Evolutionary conservation across 2,329 filamentous ascomycete genomes (phyloP).

Genomic region (Daldinia sp.): DNA sequence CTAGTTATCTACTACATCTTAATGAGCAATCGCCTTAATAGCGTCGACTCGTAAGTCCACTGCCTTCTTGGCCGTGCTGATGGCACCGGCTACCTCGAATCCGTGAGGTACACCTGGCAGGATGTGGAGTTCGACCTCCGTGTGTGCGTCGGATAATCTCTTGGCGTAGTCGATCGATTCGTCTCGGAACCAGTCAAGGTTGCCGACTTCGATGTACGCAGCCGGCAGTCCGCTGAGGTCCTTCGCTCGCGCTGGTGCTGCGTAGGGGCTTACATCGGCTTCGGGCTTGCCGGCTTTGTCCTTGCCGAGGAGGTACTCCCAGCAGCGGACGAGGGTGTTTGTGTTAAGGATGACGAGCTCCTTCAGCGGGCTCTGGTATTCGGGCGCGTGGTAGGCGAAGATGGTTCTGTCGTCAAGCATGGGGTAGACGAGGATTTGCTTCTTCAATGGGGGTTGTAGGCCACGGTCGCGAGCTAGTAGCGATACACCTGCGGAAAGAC

Average conservation of each 20-base stretch:
- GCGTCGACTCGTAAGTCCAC: constrained; percentile 34
- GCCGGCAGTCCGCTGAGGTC: constrained; percentile 47
- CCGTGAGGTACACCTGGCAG: constrained; percentile 47
- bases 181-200: constrained; percentile 46
- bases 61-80: constrained; percentile 32
- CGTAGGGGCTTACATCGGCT: constrained; percentile 43
- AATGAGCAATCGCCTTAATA: constrained; percentile 31
- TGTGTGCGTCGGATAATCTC: constrained; percentile 42
- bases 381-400: background rate
- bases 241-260: constrained; percentile 43
- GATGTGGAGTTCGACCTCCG: constrained; percentile 48
- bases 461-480: constrained; percentile 56
- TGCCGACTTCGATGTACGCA: constrained; percentile 48
- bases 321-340: constrained; percentile 35
- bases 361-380: constrained; percentile 23
- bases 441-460: constrained; percentile 47
- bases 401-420: constrained; percentile 52
- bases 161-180: constrained; percentile 45
- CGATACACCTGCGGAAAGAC: constrained; percentile 62
- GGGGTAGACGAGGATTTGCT: constrained; percentile 52
- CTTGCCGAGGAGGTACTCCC: constrained; percentile 41
- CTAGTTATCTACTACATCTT: background rate
- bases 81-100: constrained; percentile 39
- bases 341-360: constrained; percentile 31
- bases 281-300: constrained; percentile 33